Base-by-base conservation (phyloP, 768 basidiomycete genomes). In the Boletus sp. region DNA sequence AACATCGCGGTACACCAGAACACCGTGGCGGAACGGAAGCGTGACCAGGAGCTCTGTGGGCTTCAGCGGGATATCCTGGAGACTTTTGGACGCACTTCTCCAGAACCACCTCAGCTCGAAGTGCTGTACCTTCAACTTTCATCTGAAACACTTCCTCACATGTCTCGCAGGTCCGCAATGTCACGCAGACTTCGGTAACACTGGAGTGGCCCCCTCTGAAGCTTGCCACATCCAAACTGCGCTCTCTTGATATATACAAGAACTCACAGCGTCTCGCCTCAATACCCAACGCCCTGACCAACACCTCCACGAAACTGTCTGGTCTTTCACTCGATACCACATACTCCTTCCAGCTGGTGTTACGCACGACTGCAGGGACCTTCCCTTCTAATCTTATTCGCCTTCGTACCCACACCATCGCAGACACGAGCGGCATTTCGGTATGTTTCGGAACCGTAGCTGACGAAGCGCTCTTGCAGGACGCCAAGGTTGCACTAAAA, bases 1-100 rank as follows among this genome's bases (percentile, higher is more conserved):
- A 97, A 94, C 70, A 98, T 98, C 72, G 86, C 94, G 3, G 95
- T 98, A 14, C 84, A 92, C 67, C 89, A 94, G 61, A 97, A 99
- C 69, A 73, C 84, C 33, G 69, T 78, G 0, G 94, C 96, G 65
- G 97, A 99, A 71, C 83, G 86, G 63, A 82, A 85, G 59, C 83
- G 93, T 58, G 87, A 93, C 57, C 71, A 77, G 5, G 87, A 91
- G 39, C 98, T 99, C 71, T 89, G 86, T 89, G 72, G 80, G 3
- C 78, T 99, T 40, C 97, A 98, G 72, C 76, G 83, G 35, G 80
- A 86, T 20, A 97, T 99, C 48, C 66, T 93, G 35, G 74, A 85
- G 12, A 82, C 81, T 39, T 98, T 86, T 71, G 93, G 96, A 7
- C 73, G 77, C 7, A 63, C 72, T 0, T 76, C 83, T 14, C 97